Evolutionary conservation across 1,139 yeast species (phyloP).

Genomic region (Hansenula lynferdii): DNA sequence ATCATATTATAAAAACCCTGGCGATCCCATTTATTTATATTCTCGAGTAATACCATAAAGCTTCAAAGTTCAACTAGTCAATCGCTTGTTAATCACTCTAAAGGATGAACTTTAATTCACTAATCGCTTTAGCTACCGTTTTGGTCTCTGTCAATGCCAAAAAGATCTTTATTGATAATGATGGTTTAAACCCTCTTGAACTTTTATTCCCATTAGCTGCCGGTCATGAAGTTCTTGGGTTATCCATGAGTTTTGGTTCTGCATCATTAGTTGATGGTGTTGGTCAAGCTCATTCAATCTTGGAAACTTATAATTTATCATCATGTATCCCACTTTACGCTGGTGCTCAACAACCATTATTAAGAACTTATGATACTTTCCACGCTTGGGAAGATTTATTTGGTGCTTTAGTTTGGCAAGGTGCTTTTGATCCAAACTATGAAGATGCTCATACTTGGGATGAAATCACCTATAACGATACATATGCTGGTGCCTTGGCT

Average conservation of each 20-base stretch:
- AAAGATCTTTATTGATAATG: constrained; percentile 37
- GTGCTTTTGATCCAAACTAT: constrained; percentile 31
- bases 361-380: constrained; percentile 35
- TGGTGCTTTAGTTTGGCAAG: constrained; percentile 39
- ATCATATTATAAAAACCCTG: too few species aligned
- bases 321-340: constrained; percentile 35
- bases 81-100: not conserved
- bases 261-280: constrained; percentile 32
- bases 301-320: constrained; percentile 29
- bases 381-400: constrained; percentile 33
- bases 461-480: constrained; percentile 27
- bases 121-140: not conserved
- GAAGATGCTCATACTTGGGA: constrained; percentile 28
- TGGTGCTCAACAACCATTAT: constrained; percentile 34
- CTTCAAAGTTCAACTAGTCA: too few species aligned
- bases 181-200: constrained; percentile 31
- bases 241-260: constrained; percentile 35
- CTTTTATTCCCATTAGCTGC: constrained; percentile 33
- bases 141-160: constrained; percentile 13
- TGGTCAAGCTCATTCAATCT: constrained; percentile 27
- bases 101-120: constrained; percentile 1
- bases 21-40: too few species aligned
- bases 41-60: too few species aligned
- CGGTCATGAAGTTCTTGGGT: constrained; percentile 35
- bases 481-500: constrained; percentile 33